Evolutionary conservation across 2,329 filamentous ascomycete species (phyloP).

Genomic region (Clonostachys chloroleuca): DNA sequence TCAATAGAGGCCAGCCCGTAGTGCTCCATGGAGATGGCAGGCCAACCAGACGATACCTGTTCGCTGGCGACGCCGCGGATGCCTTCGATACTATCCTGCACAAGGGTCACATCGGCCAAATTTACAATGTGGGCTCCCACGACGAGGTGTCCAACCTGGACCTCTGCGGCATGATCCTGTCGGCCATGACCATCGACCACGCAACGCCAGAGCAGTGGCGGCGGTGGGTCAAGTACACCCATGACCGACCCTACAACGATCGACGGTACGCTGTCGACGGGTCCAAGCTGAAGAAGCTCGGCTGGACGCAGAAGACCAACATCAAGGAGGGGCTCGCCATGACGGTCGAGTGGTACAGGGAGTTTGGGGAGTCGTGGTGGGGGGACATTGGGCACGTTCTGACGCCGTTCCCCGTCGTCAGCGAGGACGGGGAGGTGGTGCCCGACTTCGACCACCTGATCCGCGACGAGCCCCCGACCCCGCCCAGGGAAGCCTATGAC

Average conservation of each 20-base stretch:
- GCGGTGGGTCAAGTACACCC: constrained; percentile 68
- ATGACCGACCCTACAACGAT: constrained; percentile 77
- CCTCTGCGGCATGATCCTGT: constrained; percentile 61
- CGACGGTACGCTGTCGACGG: constrained; percentile 69
- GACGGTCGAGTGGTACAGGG: constrained; percentile 68
- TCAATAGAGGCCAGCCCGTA: constrained; percentile 62
- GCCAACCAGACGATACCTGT: constrained; percentile 72
- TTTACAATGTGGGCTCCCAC: constrained; percentile 78
- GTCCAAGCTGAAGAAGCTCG: constrained; percentile 60
- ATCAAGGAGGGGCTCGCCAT: constrained; percentile 59
- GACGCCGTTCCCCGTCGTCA: constrained; percentile 62
- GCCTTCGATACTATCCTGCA: constrained; percentile 83
- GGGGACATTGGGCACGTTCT: constrained; percentile 66
- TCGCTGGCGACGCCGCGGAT: constrained; percentile 73
- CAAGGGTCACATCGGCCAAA: constrained; percentile 67
- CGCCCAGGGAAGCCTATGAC: neutral
- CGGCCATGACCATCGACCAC: constrained; percentile 53
- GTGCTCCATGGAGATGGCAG: constrained; percentile 74
- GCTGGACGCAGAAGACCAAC: constrained; percentile 64
- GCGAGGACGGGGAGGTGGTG: constrained; percentile 46
- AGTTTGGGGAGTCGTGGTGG: constrained; percentile 67
- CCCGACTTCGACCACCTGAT: constrained; percentile 35
- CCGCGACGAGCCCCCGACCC: constrained; percentile 22
- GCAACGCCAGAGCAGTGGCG: constrained; percentile 46
- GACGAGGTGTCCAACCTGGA: constrained; percentile 74